A percentile compares a stretch with the other conserved stretches of the same genome.
Conservation (phyloP, 1,284 basidiomycete species). For the Chalciporus sp. region DNA sequence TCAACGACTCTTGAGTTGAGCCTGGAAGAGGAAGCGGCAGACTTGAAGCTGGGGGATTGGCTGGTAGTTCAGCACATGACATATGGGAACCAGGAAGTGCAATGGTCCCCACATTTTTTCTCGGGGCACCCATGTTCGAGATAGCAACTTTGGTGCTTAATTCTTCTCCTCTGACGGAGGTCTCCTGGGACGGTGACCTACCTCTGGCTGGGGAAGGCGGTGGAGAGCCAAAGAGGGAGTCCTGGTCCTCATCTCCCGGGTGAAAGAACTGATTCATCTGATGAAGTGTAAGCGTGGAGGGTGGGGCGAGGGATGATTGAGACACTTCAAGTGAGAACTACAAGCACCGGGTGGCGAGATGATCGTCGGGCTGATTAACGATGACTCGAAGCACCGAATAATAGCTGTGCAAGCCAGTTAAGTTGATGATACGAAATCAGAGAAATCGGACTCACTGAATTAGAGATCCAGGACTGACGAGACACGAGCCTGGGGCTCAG, state of each 20-base stretch:
- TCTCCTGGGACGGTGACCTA: conserved; percentile 69
- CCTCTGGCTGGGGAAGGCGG: conserved; percentile 70
- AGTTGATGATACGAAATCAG: neutral
- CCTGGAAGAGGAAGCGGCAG: conserved; percentile 28
- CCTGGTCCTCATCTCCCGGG: conserved; percentile 48
- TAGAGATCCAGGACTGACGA: neutral
- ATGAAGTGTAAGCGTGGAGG: conserved; percentile 18
- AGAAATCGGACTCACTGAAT: conserved; percentile 13
- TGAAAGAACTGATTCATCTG: conserved; percentile 23
- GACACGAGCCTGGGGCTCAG: neutral
- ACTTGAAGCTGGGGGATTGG: conserved; percentile 64
- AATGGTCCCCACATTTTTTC: conserved; percentile 92
- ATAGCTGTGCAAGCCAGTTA: neutral
- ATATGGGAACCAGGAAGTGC: conserved; percentile 90
- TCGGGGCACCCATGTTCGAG: conserved; percentile 39
- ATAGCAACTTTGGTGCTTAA: conserved; percentile 4
- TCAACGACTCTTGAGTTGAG: conserved; percentile 12
- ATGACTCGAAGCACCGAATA: neutral
- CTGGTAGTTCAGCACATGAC: conserved; percentile 78
- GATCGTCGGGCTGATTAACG: conserved; percentile 6
- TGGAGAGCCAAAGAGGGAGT: conserved; percentile 81
- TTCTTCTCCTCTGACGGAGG: conserved; percentile 40
- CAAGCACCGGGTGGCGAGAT: conserved; percentile 1
- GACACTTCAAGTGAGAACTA: conserved; percentile 12
- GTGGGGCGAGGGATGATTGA: conserved; percentile 15